Evolutionary conservation across 139 green algal species (phyloP), one percentile per base, ranked within the genome.

Genomic region (Tetraselmis striata): DNA sequence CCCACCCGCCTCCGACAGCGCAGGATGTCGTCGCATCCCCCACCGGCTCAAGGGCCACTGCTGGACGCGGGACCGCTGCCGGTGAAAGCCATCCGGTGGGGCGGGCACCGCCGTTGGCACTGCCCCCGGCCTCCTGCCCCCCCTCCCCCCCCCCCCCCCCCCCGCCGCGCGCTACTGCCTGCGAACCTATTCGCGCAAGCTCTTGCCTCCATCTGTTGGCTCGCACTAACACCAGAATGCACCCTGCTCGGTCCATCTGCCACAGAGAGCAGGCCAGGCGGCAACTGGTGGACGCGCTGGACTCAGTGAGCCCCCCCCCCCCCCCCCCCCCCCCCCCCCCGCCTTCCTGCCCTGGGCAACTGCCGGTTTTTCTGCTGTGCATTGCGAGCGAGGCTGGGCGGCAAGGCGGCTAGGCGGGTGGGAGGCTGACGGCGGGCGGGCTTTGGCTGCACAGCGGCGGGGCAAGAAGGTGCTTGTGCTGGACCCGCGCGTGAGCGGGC

Each of bases 391-490:
- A 23, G 27, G 29, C 59, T 59, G 2, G 26, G 29, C 23, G 23
- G 1, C 28, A 2, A 78, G 25, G 59, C 23, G 1, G 59, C 27
- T 59, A 28, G 11, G 25, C 1, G 1, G 11, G 1, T 1, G 28
- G 2, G 2, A 26, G 28, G 22, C 1, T 59, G 2, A 5, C 75
- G 0, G 24, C 1, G 2, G 45, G 23, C 32, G 5, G 22, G 1
- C 30, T 27, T 5, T 59, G 1, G 29, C 1, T 5, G 24, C 76
- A 76, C 89, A 96, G 93, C 82, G 89, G 2, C 90, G 90, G 2
- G 94, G 94, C n/a, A 92, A 90, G 82, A 98, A 98, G 87, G 89
- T 90, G 1, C 85, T 98, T 45, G 85, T 98, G 24, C 87, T 98
- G 29, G 95, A 98, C 82, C 87, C 90, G 0, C 84, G 83, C 0